Evolutionary conservation across 1,139 yeast species (phyloP).

Genomic region (Fermentozyma sake): DNA sequence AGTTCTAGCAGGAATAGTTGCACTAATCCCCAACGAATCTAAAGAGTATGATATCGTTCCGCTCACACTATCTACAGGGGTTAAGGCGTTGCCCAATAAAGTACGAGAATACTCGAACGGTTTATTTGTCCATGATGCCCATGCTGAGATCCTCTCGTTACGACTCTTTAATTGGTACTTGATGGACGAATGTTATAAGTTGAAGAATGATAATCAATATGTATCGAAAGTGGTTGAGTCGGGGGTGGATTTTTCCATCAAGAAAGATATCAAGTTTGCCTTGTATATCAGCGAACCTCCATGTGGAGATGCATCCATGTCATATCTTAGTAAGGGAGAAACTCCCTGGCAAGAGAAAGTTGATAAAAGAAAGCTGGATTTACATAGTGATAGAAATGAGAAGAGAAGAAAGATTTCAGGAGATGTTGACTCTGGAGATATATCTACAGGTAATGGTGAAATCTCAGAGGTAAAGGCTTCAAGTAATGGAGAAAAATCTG

Average conservation of each 20-base stretch:
- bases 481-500: too few relatives aligned
- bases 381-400: background rate
- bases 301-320: constrained; percentile 87
- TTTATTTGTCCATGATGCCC: constrained; percentile 71
- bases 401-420: constrained; percentile 1
- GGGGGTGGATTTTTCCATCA: constrained; percentile 20
- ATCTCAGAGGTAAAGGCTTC: too few relatives aligned
- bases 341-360: constrained; percentile 10
- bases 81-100: constrained; percentile 65
- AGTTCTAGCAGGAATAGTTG: constrained; percentile 71
- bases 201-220: constrained; percentile 1
- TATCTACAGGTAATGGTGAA: too few relatives aligned
- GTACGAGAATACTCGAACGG: constrained; percentile 47
- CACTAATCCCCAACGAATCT: constrained; percentile 20
- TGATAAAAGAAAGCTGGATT: constrained; percentile 3
- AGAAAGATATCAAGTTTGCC: constrained; percentile 38
- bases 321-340: constrained; percentile 11
- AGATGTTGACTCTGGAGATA: too few relatives aligned
- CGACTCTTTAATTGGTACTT: constrained; percentile 58
- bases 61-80: constrained; percentile 72
- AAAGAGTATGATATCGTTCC: constrained; percentile 18
- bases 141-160: constrained; percentile 77
- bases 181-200: constrained; percentile 20
- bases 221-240: background rate
- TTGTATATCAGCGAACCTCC: constrained; percentile 79